Evolutionary conservation across 2,329 filamentous ascomycete species (phyloP).

Genomic region (Teratosphaeria epicoccoides): DNA sequence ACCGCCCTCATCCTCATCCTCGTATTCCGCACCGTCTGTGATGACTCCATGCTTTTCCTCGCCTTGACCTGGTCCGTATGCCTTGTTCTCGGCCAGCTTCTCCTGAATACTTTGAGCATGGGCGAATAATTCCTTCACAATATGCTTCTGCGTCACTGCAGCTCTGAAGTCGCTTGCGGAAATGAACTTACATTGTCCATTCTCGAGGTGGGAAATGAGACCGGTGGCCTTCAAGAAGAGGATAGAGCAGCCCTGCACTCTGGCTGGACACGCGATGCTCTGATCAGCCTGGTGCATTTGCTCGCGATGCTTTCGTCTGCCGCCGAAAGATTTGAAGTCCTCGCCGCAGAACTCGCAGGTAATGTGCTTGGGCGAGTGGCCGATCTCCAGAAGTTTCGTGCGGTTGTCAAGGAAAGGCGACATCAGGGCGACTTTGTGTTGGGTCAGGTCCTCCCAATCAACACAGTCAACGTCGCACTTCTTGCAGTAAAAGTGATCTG

Average conservation of each 20-base stretch:
- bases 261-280: slow-evolving; percentile 36
- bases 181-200: slow-evolving; percentile 39
- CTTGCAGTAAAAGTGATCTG: slow-evolving; percentile 35
- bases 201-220: slow-evolving; percentile 46
- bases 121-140: slow-evolving; percentile 31
- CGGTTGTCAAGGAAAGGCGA: slow-evolving; percentile 12
- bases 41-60: background rate
- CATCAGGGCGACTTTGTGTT: slow-evolving; percentile 28
- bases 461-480: slow-evolving; percentile 31
- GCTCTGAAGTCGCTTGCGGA: slow-evolving; percentile 33
- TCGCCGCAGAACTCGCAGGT: slow-evolving; percentile 47
- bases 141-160: slow-evolving; percentile 41
- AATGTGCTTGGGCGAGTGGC: slow-evolving; percentile 32
- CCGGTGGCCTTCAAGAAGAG: slow-evolving; percentile 39
- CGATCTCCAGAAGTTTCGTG: slow-evolving; percentile 9
- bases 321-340: slow-evolving; percentile 45
- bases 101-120: slow-evolving; percentile 16
- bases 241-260: slow-evolving; percentile 35
- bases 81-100: slow-evolving; percentile 8
- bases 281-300: slow-evolving; percentile 37
- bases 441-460: slow-evolving; percentile 21
- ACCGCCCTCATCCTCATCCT: slow-evolving; percentile 6
- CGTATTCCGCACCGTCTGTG: background rate
- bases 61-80: background rate
- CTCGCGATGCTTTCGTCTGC: slow-evolving; percentile 42